phyloP scores from a whole-genome alignment of 2,329 filamentous ascomycete genomes.

The Pyrenophora graminea region DNA sequence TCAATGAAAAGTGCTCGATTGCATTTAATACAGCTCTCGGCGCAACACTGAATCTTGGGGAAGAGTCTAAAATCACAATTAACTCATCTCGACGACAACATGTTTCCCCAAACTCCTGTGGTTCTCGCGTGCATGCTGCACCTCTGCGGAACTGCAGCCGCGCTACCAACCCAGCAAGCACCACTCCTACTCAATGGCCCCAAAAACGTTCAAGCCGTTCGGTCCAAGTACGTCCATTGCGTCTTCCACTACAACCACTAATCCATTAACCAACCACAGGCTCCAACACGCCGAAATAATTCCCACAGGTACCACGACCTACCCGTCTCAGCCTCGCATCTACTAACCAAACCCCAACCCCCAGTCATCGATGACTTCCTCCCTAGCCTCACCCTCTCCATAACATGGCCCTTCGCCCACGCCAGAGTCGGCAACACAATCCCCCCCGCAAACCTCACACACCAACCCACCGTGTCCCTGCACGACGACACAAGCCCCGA shows the following conservation, averaged over 20 bases:
- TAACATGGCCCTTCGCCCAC: conserved; percentile 52
- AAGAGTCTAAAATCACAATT: neutral
- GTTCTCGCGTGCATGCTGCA: conserved; percentile 24
- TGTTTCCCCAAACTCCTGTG: conserved; percentile 18
- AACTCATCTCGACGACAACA: conserved; percentile 7
- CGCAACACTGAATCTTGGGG: no score
- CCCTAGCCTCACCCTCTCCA: conserved; percentile 57
- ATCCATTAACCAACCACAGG: conserved; percentile 23
- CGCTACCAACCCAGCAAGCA: conserved; percentile 38
- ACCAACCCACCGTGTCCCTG: conserved; percentile 49
- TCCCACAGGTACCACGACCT: conserved; percentile 38
- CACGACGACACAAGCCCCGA: conserved; percentile 37
- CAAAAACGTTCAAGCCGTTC: conserved; percentile 30
- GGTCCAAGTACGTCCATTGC: conserved; percentile 29
- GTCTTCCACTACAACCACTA: neutral
- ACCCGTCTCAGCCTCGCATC: no score
- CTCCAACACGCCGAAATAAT: conserved; percentile 48
- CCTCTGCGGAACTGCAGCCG: conserved; percentile 16
- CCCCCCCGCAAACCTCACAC: conserved; percentile 49
- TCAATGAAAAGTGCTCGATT: no score
- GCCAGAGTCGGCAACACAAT: conserved; percentile 59
- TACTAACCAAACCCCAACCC: no score
- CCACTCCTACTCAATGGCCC: conserved; percentile 19
- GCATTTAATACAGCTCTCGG: no score
- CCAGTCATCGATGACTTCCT: conserved; percentile 64